Base-by-base conservation (phyloP, 129 eudicot species). In the Gnaphalium uliginosum region DNA sequence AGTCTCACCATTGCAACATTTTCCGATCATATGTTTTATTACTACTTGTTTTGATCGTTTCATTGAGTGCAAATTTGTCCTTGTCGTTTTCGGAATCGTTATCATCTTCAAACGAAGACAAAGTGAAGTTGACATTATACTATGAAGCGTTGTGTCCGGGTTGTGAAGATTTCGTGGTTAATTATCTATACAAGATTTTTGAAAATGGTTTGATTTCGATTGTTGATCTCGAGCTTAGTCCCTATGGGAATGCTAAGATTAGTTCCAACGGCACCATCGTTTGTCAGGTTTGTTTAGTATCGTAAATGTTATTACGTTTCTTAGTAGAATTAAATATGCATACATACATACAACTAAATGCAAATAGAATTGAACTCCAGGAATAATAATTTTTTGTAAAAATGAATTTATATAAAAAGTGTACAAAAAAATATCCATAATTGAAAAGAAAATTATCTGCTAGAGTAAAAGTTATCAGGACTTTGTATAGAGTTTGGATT, bases 181-280 rank as follows among this genome's bases (percentile, higher is more conserved):
- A 88, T 50, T 62, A 81, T 69, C 72, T 88, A 8, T 59, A 68
- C 76, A 80, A 91, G 85, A 69, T 88, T 14, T 88, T 91, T 56
- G 80, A 85, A 0, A 79, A 81, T 15, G 96, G 85, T 24, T 70
- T 91, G 27, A 79, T 79, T 58, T 64, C 80, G 0, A 79, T 88
- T 63, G 84, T 85, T 65, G 73, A 86, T 77, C 88, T 91, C 13
- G 83, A 88, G 81, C 87, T 91, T 65, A 76, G 87, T 71, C 97
- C 97, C 2, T 91, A 86, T 22, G 97, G 97, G 13, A 91, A 91
- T 77, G 96, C 96, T 43, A 75, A 79, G 51, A 70, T 91, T 37
- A 6, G 66, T 3, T 14, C 87, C 50, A 73, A 91, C 19, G 79
- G 78, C 13, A 85, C 92, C 81, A 79, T 91, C 72, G 69, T 68